Evolutionary conservation across 495 filamentous ascomycete species (phyloP), one percentile per base, ranked within the genome.

Genomic region (Talaromyces liani): DNA sequence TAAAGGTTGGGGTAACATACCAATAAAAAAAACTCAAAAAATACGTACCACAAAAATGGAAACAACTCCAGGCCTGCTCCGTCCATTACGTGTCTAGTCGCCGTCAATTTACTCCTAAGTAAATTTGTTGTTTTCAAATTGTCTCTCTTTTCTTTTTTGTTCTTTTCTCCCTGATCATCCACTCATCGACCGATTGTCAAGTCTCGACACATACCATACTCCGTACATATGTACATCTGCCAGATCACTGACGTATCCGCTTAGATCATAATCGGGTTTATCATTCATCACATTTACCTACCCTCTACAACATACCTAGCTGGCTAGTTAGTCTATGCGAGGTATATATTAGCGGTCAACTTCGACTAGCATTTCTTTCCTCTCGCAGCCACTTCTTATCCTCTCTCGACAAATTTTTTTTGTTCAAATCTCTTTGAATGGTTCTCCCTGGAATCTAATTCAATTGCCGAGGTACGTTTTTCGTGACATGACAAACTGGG

Each of bases 171-270:
- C 45, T 49, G n/a, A 20, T 9, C 45, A 45, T 18, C 3, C 4
- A 18, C 41, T 47, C 16, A 18, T 49, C 45, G 20, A 41, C 36
- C 14, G 36, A 14, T 16, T 41, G 36, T 41, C 36, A 12, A 36
- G 33, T 36, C 9, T 36, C 9, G 33, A 33, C 31, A 8, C 31
- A 39, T 2, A 14, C 34, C 16, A 41, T 16, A 41, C 14, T 41
- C 36, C 36, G 36, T 41, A 41, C 36, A 41, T 20, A 49, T 49
- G 45, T 49, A 49, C n/a, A 20, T 10, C 20, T 56, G 53, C 53
- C 53, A 56, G 53, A 56, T 29, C 53, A 16, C 53, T 56, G 53
- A 56, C 53, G 24, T 56, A 56, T 56, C 53, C 53, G 53, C n/a
- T 56, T 29, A 56, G 20, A 29, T 56, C 27, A 29, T 27, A 24